Evolutionary conservation across 805 yeast species (phyloP).

Genomic region (Grigorovia yakushimaensis): DNA sequence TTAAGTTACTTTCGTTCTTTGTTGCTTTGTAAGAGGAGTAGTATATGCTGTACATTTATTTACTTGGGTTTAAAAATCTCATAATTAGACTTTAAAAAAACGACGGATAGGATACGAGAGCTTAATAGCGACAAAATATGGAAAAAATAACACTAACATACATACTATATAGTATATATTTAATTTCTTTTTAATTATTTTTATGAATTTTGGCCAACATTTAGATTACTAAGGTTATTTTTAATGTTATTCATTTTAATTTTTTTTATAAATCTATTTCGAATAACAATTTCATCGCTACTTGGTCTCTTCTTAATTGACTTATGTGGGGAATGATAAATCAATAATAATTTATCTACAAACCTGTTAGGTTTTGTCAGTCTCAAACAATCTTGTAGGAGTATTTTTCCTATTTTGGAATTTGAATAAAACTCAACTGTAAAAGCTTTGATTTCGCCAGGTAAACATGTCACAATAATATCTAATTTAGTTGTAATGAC

Average conservation of each 20-base stretch:
- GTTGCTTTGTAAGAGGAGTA: too few relatives aligned
- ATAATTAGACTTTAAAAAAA: too few relatives aligned
- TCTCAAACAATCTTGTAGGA: constrained; percentile 13
- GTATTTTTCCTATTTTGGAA: constrained; percentile 14
- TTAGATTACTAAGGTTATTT: too few relatives aligned
- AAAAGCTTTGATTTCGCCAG: constrained; percentile 17
- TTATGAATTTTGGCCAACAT: too few relatives aligned
- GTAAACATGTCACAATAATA: constrained; percentile 12
- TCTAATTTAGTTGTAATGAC: constrained; percentile 8
- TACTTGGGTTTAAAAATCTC: too few relatives aligned
- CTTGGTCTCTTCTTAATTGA: not conserved
- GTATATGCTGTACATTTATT: too few relatives aligned
- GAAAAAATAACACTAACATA: too few relatives aligned
- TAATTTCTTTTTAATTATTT: too few relatives aligned
- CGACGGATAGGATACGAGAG: too few relatives aligned
- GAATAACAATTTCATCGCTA: not conserved
- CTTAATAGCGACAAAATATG: too few relatives aligned
- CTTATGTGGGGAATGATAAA: constrained; percentile 5
- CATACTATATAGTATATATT: too few relatives aligned
- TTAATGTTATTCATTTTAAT: not conserved
- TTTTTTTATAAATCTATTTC: not conserved
- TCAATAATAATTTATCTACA: constrained; percentile 16
- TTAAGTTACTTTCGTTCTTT: too few relatives aligned
- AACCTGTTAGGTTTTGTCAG: constrained; percentile 9
- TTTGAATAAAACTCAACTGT: constrained; percentile 12